Percentiles rank a stretch among this genome's conserved stretches.
Evolutionary conservation across 441 rosid genomes (phyloP).

Genomic region (Euphorbia celastroides): DNA sequence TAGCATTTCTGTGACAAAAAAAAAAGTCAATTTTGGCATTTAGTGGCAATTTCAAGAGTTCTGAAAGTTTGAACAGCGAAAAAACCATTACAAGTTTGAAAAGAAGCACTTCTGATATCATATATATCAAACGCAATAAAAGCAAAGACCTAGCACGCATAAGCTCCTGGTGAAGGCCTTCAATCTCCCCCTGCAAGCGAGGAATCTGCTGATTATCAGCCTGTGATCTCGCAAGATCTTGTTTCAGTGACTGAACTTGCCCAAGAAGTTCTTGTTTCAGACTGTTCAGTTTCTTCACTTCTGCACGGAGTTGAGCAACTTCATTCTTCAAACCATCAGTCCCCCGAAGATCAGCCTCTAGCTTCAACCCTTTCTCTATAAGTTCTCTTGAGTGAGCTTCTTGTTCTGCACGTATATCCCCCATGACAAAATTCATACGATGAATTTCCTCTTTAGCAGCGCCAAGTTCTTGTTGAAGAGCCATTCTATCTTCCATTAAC

Average conservation of each 20-base stretch:
- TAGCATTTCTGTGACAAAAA: slow-evolving; percentile 60
- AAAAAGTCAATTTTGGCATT: slow-evolving; percentile 11
- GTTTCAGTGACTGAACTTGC: slow-evolving; percentile 66
- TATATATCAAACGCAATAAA: slow-evolving; percentile 3
- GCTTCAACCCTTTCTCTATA: slow-evolving; percentile 74
- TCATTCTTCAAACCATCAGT: slow-evolving; percentile 82
- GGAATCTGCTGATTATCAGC: slow-evolving; percentile 83
- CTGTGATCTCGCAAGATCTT: slow-evolving; percentile 61
- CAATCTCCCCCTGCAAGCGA: slow-evolving; percentile 55
- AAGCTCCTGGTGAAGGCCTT: slow-evolving; percentile 81
- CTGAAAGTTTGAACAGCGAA: neutral
- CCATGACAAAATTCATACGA: slow-evolving; percentile 58
- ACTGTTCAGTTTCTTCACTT: slow-evolving; percentile 72
- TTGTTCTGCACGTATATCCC: slow-evolving; percentile 67
- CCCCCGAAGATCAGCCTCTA: slow-evolving; percentile 83
- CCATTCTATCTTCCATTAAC: slow-evolving; percentile 66
- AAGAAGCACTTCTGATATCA: neutral
- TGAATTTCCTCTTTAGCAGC: slow-evolving; percentile 88
- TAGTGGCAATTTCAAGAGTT: neutral
- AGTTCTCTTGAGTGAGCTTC: slow-evolving; percentile 65
- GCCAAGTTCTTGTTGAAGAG: slow-evolving; percentile 70
- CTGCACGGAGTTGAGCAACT: slow-evolving; percentile 53
- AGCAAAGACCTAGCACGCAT: slow-evolving; percentile 74
- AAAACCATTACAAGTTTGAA: neutral
- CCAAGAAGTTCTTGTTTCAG: slow-evolving; percentile 62